A percentile compares a stretch with the other conserved stretches of the same genome.
These are phyloP conservation scores for Penicillium ucsense DNA, from an alignment of 495 filamentous ascomycete genomes.

Conservation along the genomic window DNA sequence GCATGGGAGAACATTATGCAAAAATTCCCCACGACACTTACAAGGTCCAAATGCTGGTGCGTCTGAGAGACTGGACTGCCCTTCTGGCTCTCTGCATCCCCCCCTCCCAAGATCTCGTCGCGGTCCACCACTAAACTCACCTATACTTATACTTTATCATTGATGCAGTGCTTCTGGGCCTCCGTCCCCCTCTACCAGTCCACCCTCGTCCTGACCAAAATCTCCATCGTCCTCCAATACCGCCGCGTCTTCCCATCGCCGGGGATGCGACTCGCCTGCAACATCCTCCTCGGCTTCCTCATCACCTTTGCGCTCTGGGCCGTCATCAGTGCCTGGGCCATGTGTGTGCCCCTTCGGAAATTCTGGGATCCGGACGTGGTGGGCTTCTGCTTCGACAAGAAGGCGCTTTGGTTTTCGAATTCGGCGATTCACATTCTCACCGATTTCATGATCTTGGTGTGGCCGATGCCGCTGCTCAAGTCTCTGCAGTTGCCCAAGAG, in stretches of 20 bases:
- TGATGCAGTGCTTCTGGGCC: constrained; percentile 25
- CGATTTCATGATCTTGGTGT: constrained; percentile 38
- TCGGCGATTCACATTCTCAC: constrained; percentile 35
- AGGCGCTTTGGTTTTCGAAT: constrained; percentile 30
- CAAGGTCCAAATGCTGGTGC: constrained; percentile 26
- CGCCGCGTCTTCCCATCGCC: constrained; percentile 28
- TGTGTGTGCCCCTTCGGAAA: constrained; percentile 24
- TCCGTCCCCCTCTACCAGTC: constrained; percentile 27
- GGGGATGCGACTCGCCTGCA: constrained; percentile 31
- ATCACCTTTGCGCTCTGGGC: constrained; percentile 30
- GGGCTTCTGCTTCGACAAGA: constrained; percentile 26
- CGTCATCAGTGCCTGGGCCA: constrained; percentile 25
- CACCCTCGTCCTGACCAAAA: constrained; percentile 25
- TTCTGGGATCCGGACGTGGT: constrained; percentile 23
- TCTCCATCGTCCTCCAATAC: constrained; percentile 31
- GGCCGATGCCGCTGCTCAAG: constrained; percentile 39
- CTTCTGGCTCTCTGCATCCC: too few species aligned
- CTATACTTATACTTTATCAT: too few species aligned
- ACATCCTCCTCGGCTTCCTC: constrained; percentile 20
- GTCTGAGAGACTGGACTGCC: too few species aligned
- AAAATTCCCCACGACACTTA: constrained; percentile 13
- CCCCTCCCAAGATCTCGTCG: too few species aligned
- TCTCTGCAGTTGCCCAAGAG: constrained; percentile 32
- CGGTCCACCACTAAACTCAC: too few species aligned
- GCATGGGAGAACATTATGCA: constrained; percentile 27